Percentiles rank a stretch among this genome's conserved stretches.
phyloP scores from a whole-genome alignment of 2,329 filamentous ascomycete genomes.

The Claviceps sp. region DNA sequence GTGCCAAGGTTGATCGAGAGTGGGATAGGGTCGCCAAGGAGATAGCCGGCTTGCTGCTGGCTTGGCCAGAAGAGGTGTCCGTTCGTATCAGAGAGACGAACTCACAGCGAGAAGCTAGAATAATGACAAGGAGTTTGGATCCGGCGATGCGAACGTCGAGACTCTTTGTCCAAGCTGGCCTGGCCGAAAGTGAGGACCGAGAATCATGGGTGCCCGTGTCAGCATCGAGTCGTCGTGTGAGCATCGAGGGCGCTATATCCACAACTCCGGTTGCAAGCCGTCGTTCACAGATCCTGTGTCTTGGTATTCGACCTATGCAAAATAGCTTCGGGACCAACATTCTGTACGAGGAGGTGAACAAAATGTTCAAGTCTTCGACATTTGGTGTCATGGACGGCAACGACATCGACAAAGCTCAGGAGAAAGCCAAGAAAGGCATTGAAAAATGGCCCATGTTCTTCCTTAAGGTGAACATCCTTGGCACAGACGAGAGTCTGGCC shows the following conservation, averaged over 20 bases:
- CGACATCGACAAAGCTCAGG: slow-evolving; percentile 26
- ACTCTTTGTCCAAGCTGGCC: slow-evolving; percentile 52
- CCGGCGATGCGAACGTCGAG: slow-evolving; percentile 20
- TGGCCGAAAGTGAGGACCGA: slow-evolving; percentile 39
- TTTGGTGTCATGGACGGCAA: slow-evolving; percentile 53
- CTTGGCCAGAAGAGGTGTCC: slow-evolving; percentile 46
- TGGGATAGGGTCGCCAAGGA: slow-evolving; percentile 50
- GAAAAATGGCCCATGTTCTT: slow-evolving; percentile 87
- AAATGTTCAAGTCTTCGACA: slow-evolving; percentile 58
- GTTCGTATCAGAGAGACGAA: slow-evolving; percentile 44
- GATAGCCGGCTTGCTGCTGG: slow-evolving; percentile 53
- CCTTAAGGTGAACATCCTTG: slow-evolving; percentile 45
- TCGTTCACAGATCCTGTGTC: slow-evolving; percentile 65
- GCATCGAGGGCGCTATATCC: slow-evolving; percentile 59
- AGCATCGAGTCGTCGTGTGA: slow-evolving; percentile 48
- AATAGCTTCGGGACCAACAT: slow-evolving; percentile 44
- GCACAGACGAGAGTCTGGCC: slow-evolving; percentile 19
- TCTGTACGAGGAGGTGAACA: slow-evolving; percentile 68
- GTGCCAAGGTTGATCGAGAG: slow-evolving; percentile 40
- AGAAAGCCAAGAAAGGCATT: slow-evolving; percentile 47
- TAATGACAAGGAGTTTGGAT: slow-evolving; percentile 18
- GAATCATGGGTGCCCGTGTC: slow-evolving; percentile 57
- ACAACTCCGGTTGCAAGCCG: slow-evolving; percentile 56
- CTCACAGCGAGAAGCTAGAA: slow-evolving; percentile 22
- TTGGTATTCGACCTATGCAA: slow-evolving; percentile 56